phyloP scores from a whole-genome alignment of 768 basidiomycete genomes.

The Mycena alexandri region DNA sequence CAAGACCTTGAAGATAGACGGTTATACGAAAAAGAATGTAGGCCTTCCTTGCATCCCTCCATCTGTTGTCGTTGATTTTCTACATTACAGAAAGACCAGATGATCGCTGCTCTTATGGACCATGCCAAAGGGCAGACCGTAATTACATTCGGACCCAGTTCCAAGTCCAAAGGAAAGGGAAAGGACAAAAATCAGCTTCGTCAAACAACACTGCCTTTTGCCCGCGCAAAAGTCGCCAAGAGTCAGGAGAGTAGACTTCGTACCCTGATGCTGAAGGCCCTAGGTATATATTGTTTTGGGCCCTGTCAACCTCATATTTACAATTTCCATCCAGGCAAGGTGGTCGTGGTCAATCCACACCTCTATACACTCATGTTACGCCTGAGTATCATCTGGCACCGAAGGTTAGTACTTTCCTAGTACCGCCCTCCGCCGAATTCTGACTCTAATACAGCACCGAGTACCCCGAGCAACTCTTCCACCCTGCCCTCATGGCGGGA shows the following conservation, averaged over 20 bases:
- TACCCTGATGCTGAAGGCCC: constrained; percentile 55
- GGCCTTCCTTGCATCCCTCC: background rate
- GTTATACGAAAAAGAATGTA: constrained; percentile 33
- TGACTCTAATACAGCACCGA: constrained; percentile 58
- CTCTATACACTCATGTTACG: constrained; percentile 74
- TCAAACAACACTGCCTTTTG: constrained; percentile 30
- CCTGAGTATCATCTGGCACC: constrained; percentile 83
- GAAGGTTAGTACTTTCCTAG: constrained; percentile 55
- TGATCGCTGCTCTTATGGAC: constrained; percentile 29
- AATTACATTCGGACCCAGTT: constrained; percentile 22
- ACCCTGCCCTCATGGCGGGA: constrained; percentile 79
- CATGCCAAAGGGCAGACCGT: constrained; percentile 38
- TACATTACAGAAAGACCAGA: constrained; percentile 25
- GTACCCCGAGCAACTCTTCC: constrained; percentile 71
- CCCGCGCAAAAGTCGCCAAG: constrained; percentile 15
- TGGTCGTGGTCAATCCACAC: constrained; percentile 70
- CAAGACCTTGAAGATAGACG: constrained; percentile 34
- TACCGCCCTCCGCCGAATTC: background rate
- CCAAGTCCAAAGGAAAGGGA: constrained; percentile 39
- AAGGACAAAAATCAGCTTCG: constrained; percentile 36
- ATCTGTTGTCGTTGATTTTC: background rate
- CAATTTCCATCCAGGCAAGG: constrained; percentile 59
- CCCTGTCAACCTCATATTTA: constrained; percentile 3
- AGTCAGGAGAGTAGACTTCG: constrained; percentile 58
- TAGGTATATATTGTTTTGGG: constrained; percentile 55